Base-by-base conservation (phyloP, 352 stramenopile genomes). In the Aphanomyces euteiches region DNA sequence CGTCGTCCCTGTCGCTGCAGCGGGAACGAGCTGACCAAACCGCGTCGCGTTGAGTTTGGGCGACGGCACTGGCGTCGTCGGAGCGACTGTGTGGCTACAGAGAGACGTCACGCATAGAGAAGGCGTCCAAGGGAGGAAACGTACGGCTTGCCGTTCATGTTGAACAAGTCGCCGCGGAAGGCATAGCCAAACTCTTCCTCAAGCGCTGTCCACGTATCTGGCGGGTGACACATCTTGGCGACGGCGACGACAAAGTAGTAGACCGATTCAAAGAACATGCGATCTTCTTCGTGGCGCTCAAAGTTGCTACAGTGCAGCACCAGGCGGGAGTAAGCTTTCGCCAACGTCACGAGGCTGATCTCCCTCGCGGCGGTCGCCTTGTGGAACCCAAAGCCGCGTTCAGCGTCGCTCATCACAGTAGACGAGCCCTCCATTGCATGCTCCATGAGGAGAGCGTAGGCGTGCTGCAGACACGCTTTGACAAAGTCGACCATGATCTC, bases 241-340 rank as follows among this genome's bases (percentile, higher is more conserved):
- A 90, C 82, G 0, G 84, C 80, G 58, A 81, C 90, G 34, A 90
- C 75, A 67, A 91, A 91, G 65, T 86, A 91, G 67, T 90, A 92
- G 67, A 93, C 73, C 57, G 80, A 86, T 72, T 93, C 85, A 63
- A 93, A 92, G 72, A 92, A 90, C 47, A 74, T 77, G 66, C 90
- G 78, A 77, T 93, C 85, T 53, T 93, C 81, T 68, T 90, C 90
- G 74, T 91, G 82, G 56, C 87, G 85, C 74, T 93, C 84, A 63
- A 83, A 89, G 72, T 90, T 93, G 79, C 83, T 93, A 75, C 84
- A 91, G 65, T 92, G 80, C 4, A 93, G 78, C 45, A 92, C 79
- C 17, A 93, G 56, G 6, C 85, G 83, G 8, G 85, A 83, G 59
- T 90, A 92, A 0, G 79, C 74, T 2, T 80, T 74, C 7, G 81